These are phyloP conservation scores for Ramaria rubella DNA, from an alignment of 768 basidiomycete species.

Conservation along the genomic window DNA sequence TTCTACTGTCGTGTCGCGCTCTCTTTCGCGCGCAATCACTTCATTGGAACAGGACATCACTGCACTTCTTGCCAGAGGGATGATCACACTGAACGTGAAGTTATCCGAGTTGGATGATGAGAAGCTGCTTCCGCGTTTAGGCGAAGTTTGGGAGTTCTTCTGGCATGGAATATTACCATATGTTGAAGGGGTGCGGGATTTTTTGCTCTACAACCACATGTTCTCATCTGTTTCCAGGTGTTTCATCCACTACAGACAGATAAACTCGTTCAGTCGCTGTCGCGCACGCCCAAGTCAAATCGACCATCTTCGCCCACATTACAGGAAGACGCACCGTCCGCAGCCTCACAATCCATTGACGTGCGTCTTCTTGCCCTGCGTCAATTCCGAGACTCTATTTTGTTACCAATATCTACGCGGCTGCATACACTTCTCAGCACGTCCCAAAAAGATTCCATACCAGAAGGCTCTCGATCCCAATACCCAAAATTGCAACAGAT, in stretches of 20 bases:
- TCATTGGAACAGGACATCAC: slow-evolving; percentile 72
- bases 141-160: slow-evolving; percentile 91
- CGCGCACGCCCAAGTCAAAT: slow-evolving; percentile 47
- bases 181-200: slow-evolving; percentile 66
- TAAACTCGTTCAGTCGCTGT: slow-evolving; percentile 58
- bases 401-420: slow-evolving; percentile 55
- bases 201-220: slow-evolving; percentile 23
- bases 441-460: slow-evolving; percentile 36
- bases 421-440: slow-evolving; percentile 48
- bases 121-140: slow-evolving; percentile 66
- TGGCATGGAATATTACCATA: slow-evolving; percentile 87
- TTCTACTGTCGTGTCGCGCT: slow-evolving; percentile 59
- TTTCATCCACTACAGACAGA: slow-evolving; percentile 58
- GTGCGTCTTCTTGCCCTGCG: slow-evolving; percentile 75
- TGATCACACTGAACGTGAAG: slow-evolving; percentile 88
- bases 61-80: slow-evolving; percentile 80
- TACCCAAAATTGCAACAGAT: slow-evolving; percentile 77
- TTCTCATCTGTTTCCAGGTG: slow-evolving; percentile 30
- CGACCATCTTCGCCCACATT: slow-evolving; percentile 45
- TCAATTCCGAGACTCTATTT: slow-evolving; percentile 74
- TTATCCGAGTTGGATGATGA: slow-evolving; percentile 72
- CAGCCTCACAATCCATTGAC: slow-evolving; percentile 49
- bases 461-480: slow-evolving; percentile 50
- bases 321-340: slow-evolving; percentile 27
- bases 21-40: slow-evolving; percentile 66